Percentiles rank a stretch among this genome's conserved stretches.
These are phyloP conservation scores for Wickerhamomyces sp. DNA, from an alignment of 1,139 yeast genomes.

Conservation along the genomic window DNA sequence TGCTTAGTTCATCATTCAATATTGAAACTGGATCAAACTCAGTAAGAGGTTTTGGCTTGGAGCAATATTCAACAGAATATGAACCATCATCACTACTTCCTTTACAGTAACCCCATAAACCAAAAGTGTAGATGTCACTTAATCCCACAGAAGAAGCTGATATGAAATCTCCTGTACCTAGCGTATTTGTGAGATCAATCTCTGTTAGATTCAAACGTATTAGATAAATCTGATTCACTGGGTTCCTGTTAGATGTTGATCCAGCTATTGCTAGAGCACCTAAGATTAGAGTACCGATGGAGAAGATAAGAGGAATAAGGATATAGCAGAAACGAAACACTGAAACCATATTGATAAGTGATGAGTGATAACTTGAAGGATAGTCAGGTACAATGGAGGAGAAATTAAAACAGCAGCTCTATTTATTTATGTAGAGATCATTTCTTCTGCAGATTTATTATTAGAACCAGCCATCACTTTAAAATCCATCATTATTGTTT, in stretches of 20 bases:
- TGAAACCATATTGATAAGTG: conserved; percentile 16
- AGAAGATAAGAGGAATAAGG: conserved; percentile 34
- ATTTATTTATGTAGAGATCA: too few relatives aligned
- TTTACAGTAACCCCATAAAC: conserved; percentile 73
- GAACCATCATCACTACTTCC: conserved; percentile 36
- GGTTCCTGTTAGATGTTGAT: conserved; percentile 29
- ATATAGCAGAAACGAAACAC: conserved; percentile 27
- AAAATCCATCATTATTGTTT: too few relatives aligned
- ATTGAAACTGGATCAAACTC: conserved; percentile 48
- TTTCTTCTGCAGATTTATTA: background rate
- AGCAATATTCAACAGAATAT: conserved; percentile 51
- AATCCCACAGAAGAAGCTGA: conserved; percentile 41
- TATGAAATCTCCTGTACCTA: conserved; percentile 3
- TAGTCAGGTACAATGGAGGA: background rate
- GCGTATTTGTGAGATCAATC: conserved; percentile 18
- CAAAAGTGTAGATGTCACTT: conserved; percentile 56
- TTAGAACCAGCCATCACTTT: too few relatives aligned
- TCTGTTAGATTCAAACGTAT: conserved; percentile 36
- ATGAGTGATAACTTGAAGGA: background rate
- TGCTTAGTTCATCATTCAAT: conserved; percentile 10
- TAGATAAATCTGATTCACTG: conserved; percentile 36
- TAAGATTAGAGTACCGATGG: conserved; percentile 35
- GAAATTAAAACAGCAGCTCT: background rate
- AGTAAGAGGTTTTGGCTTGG: conserved; percentile 43
- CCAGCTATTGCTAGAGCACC: conserved; percentile 39